Conservation (phyloP, 2,329 filamentous ascomycete species). For the Lachnellula subtilissima region DNA sequence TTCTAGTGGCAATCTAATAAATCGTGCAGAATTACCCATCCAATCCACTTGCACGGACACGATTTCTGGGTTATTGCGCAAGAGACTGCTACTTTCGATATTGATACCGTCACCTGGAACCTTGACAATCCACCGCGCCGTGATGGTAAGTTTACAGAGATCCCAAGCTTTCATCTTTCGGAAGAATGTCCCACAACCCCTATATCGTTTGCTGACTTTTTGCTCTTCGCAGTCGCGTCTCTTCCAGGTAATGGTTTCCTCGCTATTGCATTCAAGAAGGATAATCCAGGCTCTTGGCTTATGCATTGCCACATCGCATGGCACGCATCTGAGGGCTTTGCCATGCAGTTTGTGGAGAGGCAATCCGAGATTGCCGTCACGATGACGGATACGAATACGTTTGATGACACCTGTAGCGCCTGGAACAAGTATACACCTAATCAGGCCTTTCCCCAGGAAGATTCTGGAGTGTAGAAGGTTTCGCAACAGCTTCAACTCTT, state of each 20-base stretch:
- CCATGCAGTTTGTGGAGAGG: conserved; percentile 46
- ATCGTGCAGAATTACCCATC: conserved; percentile 19
- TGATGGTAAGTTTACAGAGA: conserved; percentile 32
- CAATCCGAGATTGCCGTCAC: conserved; percentile 18
- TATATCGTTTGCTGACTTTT: no score
- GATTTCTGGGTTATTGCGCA: conserved; percentile 44
- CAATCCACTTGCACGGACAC: conserved; percentile 47
- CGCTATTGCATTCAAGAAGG: conserved; percentile 30
- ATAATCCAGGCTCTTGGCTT: conserved; percentile 32
- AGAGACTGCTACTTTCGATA: conserved; percentile 37
- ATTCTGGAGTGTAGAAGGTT: conserved; percentile 26
- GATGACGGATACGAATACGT: conserved; percentile 13
- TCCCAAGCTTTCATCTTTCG: no score
- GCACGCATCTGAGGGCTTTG: conserved; percentile 51
- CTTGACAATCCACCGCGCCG: conserved; percentile 46
- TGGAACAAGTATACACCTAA: conserved; percentile 18
- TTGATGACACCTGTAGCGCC: conserved; percentile 19
- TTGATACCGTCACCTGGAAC: conserved; percentile 26
- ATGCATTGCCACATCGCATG: conserved; percentile 40
- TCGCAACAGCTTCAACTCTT: not conserved
- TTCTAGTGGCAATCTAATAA: conserved; percentile 27
- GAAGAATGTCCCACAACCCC: no score
- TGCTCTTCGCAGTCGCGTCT: conserved; percentile 34
- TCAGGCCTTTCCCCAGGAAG: conserved; percentile 20
- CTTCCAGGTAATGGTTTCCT: conserved; percentile 34